A percentile compares a stretch with the other conserved stretches of the same genome.
Conservation (phyloP, 2,329 filamentous ascomycete species). For the Phaeosphaeriaceae sp. region DNA sequence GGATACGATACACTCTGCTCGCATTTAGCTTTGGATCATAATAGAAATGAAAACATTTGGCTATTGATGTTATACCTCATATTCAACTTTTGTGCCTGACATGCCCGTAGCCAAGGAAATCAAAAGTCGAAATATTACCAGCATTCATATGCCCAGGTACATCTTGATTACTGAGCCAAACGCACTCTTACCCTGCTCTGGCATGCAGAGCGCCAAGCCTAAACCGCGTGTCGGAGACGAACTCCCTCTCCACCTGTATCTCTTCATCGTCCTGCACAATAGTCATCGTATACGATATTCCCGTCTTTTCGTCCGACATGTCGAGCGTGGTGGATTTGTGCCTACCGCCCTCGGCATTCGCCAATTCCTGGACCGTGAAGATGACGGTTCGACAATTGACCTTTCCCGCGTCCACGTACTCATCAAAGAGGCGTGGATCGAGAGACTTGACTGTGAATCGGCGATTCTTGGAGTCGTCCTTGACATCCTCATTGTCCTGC, state of each 20-base stretch:
- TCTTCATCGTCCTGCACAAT: constrained; percentile 7
- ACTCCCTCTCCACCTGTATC: constrained; percentile 5
- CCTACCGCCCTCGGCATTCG: not conserved
- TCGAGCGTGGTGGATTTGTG: constrained; percentile 2
- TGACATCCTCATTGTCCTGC: not conserved
- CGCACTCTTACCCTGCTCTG: not conserved
- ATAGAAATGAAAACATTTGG: no score
- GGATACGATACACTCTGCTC: no score
- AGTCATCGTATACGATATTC: constrained; percentile 3
- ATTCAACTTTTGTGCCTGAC: no score
- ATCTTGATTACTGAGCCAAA: no score
- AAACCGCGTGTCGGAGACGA: constrained; percentile 3
- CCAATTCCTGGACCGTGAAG: constrained; percentile 3
- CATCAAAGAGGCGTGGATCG: not conserved
- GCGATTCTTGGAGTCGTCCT: no score
- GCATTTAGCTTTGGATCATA: no score
- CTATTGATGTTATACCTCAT: no score
- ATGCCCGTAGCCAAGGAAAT: no score
- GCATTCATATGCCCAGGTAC: no score
- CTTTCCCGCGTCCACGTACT: not conserved
- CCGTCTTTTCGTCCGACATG: not conserved
- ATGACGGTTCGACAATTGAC: constrained; percentile 9
- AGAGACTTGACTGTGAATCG: not conserved
- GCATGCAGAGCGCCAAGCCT: not conserved
- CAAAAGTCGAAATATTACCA: no score